phyloP scores from a whole-genome alignment of 257 asterid genomes.

The Prunella vulgaris region DNA sequence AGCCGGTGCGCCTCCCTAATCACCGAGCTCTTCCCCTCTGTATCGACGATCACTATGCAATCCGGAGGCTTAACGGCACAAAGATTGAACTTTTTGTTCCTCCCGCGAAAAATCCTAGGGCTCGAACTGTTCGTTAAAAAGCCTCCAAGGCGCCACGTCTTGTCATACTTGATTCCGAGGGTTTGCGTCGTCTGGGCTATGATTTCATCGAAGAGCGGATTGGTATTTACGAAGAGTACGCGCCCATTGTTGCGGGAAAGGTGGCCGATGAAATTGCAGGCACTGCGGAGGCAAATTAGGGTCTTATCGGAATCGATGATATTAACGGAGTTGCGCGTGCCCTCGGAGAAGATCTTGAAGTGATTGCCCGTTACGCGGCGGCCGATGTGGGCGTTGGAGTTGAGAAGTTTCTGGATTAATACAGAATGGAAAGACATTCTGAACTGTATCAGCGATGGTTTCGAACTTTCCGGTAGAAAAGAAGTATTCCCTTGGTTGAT shows the following conservation, averaged over 20 bases:
- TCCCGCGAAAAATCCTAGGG: conserved; percentile 74
- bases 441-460: neutral
- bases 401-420: conserved; percentile 77
- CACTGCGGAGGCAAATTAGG: conserved; percentile 79
- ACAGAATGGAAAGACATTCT: conserved; percentile 80
- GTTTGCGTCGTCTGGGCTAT: conserved; percentile 60
- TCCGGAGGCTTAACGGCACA: conserved; percentile 68
- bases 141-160: conserved; percentile 95
- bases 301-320: conserved; percentile 83
- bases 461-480: neutral
- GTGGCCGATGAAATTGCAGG: conserved; percentile 79
- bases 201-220: conserved; percentile 73
- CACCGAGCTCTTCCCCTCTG: conserved; percentile 81
- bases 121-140: conserved; percentile 84
- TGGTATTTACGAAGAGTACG: conserved; percentile 85
- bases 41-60: conserved; percentile 79
- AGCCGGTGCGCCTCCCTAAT: conserved; percentile 71
- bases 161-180: conserved; percentile 62
- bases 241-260: conserved; percentile 66
- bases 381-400: conserved; percentile 82
- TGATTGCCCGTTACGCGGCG: conserved; percentile 83
- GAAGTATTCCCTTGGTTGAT: conserved; percentile 7
- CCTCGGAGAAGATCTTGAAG: conserved; percentile 81
- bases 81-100: conserved; percentile 76
- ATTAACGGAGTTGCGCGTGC: conserved; percentile 67